phyloP scores from a whole-genome alignment of 1,284 basidiomycete genomes.

The Porogramme epimiltina region DNA sequence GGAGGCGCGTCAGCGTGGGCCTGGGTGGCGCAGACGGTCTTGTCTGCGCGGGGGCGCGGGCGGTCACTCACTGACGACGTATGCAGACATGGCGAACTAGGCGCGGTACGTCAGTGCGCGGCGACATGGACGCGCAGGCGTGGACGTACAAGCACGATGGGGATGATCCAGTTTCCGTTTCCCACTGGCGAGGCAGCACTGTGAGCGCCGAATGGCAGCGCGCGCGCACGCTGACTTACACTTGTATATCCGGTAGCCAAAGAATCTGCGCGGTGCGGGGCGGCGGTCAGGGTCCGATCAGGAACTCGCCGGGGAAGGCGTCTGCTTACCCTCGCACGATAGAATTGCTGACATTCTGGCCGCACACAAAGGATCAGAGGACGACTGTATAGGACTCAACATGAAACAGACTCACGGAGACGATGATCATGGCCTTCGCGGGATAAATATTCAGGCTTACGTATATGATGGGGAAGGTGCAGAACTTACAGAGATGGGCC shows the following conservation, averaged over 20 bases:
- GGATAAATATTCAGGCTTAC: too few species aligned
- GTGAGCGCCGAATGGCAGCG: background rate
- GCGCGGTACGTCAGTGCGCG: too few species aligned
- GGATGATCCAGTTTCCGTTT: conserved; percentile 13
- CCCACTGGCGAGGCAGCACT: conserved; percentile 9
- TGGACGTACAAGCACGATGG: conserved; percentile 19
- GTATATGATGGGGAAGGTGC: too few species aligned
- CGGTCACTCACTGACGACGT: too few species aligned
- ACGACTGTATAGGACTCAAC: background rate
- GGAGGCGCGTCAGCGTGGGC: too few species aligned
- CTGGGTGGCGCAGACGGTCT: too few species aligned
- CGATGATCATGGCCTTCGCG: conserved; percentile 24
- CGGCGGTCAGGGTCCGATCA: too few species aligned
- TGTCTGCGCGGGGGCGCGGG: too few species aligned
- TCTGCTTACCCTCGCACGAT: conserved; percentile 24
- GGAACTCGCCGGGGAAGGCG: too few species aligned
- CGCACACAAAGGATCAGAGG: background rate
- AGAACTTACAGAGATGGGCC: conserved; percentile 21
- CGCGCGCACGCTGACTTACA: background rate
- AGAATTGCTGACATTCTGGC: conserved; percentile 25
- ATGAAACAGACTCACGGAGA: conserved; percentile 15
- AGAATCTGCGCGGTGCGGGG: conserved; percentile 12
- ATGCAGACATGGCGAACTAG: too few species aligned
- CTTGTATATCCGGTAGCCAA: conserved; percentile 22
- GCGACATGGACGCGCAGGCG: too few species aligned